phyloP scores from a whole-genome alignment of 148 eudicot species.

The Diospyros lotus region DNA sequence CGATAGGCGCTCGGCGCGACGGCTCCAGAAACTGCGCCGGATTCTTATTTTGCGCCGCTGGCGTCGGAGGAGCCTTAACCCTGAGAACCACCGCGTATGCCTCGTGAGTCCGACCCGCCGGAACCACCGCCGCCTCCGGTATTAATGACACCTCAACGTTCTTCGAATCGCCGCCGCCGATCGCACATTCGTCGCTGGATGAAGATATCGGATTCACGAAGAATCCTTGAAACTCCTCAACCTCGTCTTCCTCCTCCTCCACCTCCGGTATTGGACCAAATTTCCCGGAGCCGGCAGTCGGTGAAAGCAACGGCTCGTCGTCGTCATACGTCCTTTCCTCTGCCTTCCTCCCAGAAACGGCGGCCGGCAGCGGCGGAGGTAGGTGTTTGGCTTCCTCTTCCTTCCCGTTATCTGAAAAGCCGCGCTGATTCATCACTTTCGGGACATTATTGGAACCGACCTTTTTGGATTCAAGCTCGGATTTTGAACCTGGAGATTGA shows the following conservation, averaged over 20 bases:
- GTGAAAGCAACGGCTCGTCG: slow-evolving; percentile 58
- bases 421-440: no score
- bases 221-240: slow-evolving; percentile 66
- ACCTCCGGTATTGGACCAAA: slow-evolving; percentile 57
- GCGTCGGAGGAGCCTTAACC: slow-evolving; percentile 66
- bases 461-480: background rate
- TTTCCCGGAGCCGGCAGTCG: slow-evolving; percentile 18
- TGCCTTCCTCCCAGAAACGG: slow-evolving; percentile 1
- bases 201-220: slow-evolving; percentile 47
- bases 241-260: slow-evolving; percentile 38
- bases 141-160: slow-evolving; percentile 49
- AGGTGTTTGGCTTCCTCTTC: background rate
- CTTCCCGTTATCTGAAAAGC: no score
- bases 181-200: background rate
- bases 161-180: slow-evolving; percentile 11
- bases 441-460: background rate
- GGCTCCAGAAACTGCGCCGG: slow-evolving; percentile 19
- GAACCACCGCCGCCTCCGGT: slow-evolving; percentile 71
- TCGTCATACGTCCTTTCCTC: slow-evolving; percentile 38
- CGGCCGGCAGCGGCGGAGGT: background rate
- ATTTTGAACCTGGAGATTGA: slow-evolving; percentile 7
- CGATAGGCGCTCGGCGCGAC: slow-evolving; percentile 69
- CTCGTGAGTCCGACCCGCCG: slow-evolving; percentile 43
- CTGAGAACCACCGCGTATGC: slow-evolving; percentile 60
- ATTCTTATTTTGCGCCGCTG: slow-evolving; percentile 2